Evolutionary conservation across 176 grass and related monocot species (phyloP), one percentile per base, ranked within the genome.

Genomic region (Oryza meyeriana): DNA sequence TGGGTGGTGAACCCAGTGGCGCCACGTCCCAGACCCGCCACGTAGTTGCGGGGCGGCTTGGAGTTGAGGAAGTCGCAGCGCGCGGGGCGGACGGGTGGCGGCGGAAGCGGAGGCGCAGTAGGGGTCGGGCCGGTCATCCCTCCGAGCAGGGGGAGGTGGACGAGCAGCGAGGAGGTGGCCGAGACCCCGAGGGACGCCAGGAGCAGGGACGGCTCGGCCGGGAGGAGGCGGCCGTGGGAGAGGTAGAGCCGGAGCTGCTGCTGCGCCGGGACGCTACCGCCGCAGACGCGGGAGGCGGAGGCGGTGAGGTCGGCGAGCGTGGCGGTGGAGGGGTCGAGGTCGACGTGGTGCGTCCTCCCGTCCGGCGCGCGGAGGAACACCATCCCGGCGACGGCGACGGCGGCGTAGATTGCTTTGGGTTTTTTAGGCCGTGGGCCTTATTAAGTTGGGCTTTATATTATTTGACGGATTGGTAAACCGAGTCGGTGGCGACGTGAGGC

Each of bases 1-100:
- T 91, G 85, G 12, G 94, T 97, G 67, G 94, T 97, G 87, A 94
- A 97, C 8, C 94, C 94, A n/a, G 94, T 97, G 69, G 94, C 94
- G 63, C 94, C 94, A 83, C 91, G 94, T 61, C 94, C 94, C 31
- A 97, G 92, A 22, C 94, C 94, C 0, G 91, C 91, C 42, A 97
- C 94, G 35, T 97, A 97, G 76, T 94, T 94, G 6, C 89, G 48
- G 34, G 94, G 94, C 36, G 94, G 94, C 64, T 92, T 97, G 13
- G 94, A 94, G 86, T 92, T 94, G 82, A 94, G 89, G 82, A 97
- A 97, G 1, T 94, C 94, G 69, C 94, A 92, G 41, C 88, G 85
- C 66, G 77, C 75, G 17, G 94, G 87, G 6, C 79, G 89, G 0
- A 87, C 20, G 28, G 84, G 79, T 1, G 18, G 79, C 66, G 80